These are phyloP conservation scores for Epichloe glyceriae DNA, from an alignment of 2,329 filamentous ascomycete genomes.

Conservation along the genomic window DNA sequence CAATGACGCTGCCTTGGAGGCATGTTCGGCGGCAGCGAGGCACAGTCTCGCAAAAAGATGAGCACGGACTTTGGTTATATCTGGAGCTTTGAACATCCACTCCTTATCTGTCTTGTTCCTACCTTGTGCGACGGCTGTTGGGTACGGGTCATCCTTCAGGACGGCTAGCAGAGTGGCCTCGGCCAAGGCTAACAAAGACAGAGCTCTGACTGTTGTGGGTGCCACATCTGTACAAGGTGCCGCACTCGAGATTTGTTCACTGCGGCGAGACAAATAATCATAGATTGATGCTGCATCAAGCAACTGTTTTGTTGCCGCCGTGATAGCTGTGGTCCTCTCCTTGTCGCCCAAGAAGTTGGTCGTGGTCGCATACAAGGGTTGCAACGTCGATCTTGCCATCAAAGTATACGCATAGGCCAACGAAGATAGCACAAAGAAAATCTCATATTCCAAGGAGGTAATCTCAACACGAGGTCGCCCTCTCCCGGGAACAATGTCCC, in stretches of 20 bases:
- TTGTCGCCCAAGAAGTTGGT: conserved; percentile 48
- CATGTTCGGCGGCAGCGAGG: conserved; percentile 78
- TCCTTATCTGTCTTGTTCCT: conserved; percentile 75
- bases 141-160: conserved; percentile 88
- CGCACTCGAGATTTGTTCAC: conserved; percentile 27
- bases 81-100: conserved; percentile 91
- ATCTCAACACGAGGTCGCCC: conserved; percentile 56
- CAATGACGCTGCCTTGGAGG: conserved; percentile 52
- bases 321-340: conserved; percentile 56
- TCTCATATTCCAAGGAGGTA: conserved; percentile 66
- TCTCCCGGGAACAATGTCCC: conserved; percentile 47
- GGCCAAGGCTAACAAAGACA: conserved; percentile 59
- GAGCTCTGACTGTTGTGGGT: conserved; percentile 38
- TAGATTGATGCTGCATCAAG: conserved; percentile 70
- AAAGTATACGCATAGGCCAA: conserved; percentile 63
- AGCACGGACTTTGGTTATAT: conserved; percentile 78
- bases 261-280: conserved; percentile 50
- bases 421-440: conserved; percentile 66
- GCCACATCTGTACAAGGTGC: conserved; percentile 41
- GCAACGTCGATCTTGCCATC: conserved; percentile 58
- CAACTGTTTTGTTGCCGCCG: conserved; percentile 62
- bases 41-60: conserved; percentile 81
- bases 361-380: conserved; percentile 57
- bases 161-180: conserved; percentile 86
- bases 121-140: conserved; percentile 65